Evolutionary conservation across 208 protist genomes (phyloP), one percentile per base, ranked within the genome.

Genomic region (Wallacemonas sp.): DNA sequence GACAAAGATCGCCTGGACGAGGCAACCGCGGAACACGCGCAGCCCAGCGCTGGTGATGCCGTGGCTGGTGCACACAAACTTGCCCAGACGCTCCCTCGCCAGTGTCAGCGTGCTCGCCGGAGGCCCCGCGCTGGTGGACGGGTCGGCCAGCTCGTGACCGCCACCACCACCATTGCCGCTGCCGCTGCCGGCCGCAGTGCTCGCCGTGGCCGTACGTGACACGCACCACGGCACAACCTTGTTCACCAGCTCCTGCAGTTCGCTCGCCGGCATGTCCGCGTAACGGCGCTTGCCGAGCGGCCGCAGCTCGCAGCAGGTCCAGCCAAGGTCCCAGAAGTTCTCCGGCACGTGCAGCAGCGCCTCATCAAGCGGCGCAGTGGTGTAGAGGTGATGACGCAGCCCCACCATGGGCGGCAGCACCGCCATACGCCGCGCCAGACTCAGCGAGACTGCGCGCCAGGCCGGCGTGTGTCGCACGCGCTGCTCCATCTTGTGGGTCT

Each of bases 221-320:
- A 23, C 77, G 59, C 20, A 82, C 71, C 81, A 87, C 2, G 74
- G 28, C 10, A 91, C 67, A 57, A 95, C 88, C 46, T 87, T 86
- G 64, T 93, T 95, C 26, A 88, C 48, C 23, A 93, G 46, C 65
- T 82, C 72, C 72, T 95, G 87, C 14, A 93, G 50, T 52, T 86
- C 74, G 2, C 11, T 26, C 7, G 87, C 50, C 0, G 74, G 46
- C 32, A 95, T 49, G 11, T 84, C 67, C 11, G 76, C 38, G 57
- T 81, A 84, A 46, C 38, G 29, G 36, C 57, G 59, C 11, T 80
- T 66, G 12, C 76, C 67, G 18, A 75, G 12, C 32, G 81, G 70
- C 4, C 77, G 80, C 18, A 95, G 64, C 71, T 84, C 82, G 45
- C 81, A 88, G 25, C 16, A 48, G 22, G 70, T 67, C 91, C 91